phyloP scores from a whole-genome alignment of 371 early-diverging fungal species.

The Mortierella sp. region DNA sequence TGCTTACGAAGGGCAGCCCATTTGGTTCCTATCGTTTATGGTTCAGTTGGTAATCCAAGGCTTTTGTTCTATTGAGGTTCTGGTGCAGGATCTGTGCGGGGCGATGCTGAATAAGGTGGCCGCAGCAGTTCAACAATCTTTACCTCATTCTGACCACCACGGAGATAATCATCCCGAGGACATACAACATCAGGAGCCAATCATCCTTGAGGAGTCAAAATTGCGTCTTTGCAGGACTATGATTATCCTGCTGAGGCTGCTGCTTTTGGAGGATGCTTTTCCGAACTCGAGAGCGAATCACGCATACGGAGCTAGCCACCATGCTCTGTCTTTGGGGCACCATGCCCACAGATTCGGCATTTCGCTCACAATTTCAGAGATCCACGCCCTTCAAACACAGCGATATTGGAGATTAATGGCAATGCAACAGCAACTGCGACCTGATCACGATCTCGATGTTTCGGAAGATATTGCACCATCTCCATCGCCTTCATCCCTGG shows the following conservation, averaged over 20 bases:
- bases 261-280: constrained; percentile 61
- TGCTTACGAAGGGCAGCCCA: constrained; percentile 17
- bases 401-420: constrained; percentile 37
- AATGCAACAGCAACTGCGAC: constrained; percentile 7
- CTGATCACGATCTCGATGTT: not conserved
- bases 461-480: not conserved
- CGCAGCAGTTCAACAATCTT: constrained; percentile 29
- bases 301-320: constrained; percentile 30
- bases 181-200: constrained; percentile 26
- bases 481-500: not conserved
- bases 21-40: constrained; percentile 67
- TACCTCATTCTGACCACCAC: not conserved
- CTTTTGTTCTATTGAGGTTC: constrained; percentile 57
- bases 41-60: constrained; percentile 62
- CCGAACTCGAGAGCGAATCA: constrained; percentile 29
- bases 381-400: constrained; percentile 52
- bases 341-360: constrained; percentile 24
- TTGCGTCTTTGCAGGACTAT: constrained; percentile 64
- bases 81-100: constrained; percentile 60
- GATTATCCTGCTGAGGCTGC: constrained; percentile 61
- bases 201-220: constrained; percentile 42
- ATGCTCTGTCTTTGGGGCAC: constrained; percentile 19
- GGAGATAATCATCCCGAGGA: constrained; percentile 27
- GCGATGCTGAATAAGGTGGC: constrained; percentile 61
- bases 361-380: constrained; percentile 40